Evolutionary conservation across 1,139 yeast species (phyloP).

Genomic region (Pichia sp.): DNA sequence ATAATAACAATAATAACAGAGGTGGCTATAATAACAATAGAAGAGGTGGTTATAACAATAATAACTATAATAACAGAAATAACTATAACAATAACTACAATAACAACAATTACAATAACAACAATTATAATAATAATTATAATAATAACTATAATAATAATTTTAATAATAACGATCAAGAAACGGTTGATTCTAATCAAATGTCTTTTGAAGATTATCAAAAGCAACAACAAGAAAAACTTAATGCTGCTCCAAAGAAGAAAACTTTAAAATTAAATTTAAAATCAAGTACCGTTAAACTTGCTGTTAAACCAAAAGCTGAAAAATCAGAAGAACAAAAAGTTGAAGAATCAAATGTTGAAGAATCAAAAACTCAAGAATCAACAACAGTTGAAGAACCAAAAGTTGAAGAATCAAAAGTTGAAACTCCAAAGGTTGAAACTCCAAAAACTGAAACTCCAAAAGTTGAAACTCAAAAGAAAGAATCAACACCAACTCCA

Average conservation of each 20-base stretch:
- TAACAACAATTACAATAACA: slow-evolving; percentile 3
- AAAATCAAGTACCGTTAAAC: slow-evolving; percentile 55
- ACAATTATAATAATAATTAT: slow-evolving; percentile 14
- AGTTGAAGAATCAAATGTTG: slow-evolving; percentile 27
- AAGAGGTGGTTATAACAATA: slow-evolving; percentile 12
- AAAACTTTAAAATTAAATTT: slow-evolving; percentile 59
- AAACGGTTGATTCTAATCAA: slow-evolving; percentile 38
- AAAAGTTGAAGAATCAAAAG: slow-evolving; percentile 27
- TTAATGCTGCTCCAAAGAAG: slow-evolving; percentile 45
- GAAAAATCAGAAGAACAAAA: slow-evolving; percentile 24
- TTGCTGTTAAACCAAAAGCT: slow-evolving; percentile 49
- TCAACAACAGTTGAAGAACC: slow-evolving; percentile 32
- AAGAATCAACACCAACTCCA: slow-evolving; percentile 12
- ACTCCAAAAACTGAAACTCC: slow-evolving; percentile 19
- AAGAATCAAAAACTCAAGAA: slow-evolving; percentile 18
- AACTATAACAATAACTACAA: slow-evolving; percentile 14
- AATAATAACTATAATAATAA: slow-evolving; percentile 17
- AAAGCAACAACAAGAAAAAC: slow-evolving; percentile 50
- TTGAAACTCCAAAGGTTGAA: slow-evolving; percentile 12
- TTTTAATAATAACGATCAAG: slow-evolving; percentile 21
- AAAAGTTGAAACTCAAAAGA: slow-evolving; percentile 13
- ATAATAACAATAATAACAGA: slow-evolving; percentile 14
- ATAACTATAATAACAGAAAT: slow-evolving; percentile 17
- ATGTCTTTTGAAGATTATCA: slow-evolving; percentile 87
- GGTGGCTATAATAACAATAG: too few species aligned